Conservation (phyloP, 805 yeast species). For the Monosporozyma aquatica region DNA sequence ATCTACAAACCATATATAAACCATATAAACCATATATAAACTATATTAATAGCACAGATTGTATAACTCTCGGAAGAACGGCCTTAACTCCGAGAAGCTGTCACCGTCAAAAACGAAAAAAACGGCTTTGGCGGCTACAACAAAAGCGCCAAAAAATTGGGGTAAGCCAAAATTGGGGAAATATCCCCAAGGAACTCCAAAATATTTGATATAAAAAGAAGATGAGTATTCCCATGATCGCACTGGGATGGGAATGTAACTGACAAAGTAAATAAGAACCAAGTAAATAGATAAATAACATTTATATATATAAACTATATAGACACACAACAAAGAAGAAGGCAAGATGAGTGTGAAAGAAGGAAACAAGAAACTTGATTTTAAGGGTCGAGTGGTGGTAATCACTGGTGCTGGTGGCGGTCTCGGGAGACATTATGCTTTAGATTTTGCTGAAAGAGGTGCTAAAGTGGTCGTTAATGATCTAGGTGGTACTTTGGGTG, state of each 20-base stretch:
- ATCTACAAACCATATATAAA: too few species aligned
- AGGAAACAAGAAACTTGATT: slow-evolving; percentile 17
- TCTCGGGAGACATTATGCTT: slow-evolving; percentile 78
- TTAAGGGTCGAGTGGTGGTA: slow-evolving; percentile 80
- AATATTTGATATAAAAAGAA: too few species aligned
- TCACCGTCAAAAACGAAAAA: not conserved
- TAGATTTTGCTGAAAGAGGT: slow-evolving; percentile 81
- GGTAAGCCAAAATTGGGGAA: too few species aligned
- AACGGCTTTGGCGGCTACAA: not conserved
- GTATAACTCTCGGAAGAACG: too few species aligned
- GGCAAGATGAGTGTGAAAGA: not conserved
- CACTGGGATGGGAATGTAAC: too few species aligned
- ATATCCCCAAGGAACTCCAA: too few species aligned
- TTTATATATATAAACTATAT: too few species aligned
- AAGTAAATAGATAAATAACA: not conserved
- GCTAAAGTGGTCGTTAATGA: slow-evolving; percentile 95
- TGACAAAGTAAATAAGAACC: not conserved
- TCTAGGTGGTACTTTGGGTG: slow-evolving; percentile 74
- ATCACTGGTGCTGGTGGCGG: slow-evolving; percentile 99
- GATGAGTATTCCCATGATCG: too few species aligned
- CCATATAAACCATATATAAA: too few species aligned
- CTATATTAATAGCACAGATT: too few species aligned
- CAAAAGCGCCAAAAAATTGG: too few species aligned
- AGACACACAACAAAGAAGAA: not conserved
- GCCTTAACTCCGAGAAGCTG: not conserved